phyloP scores from a whole-genome alignment of 179 eudicot genomes.

The Beta lomatogona region DNA sequence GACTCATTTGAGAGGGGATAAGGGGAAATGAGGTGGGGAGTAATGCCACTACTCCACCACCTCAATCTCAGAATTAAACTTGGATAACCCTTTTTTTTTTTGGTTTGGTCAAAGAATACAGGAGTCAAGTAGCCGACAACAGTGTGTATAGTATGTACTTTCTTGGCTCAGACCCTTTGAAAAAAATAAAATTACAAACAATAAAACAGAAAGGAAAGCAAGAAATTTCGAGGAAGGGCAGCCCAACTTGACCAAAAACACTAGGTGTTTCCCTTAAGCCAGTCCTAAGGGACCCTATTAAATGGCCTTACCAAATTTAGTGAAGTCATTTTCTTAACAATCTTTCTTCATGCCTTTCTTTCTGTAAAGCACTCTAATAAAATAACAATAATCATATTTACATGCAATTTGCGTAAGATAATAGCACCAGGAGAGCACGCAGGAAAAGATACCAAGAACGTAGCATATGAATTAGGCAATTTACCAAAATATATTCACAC shows the following conservation, averaged over 20 bases:
- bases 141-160: background rate
- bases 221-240: background rate
- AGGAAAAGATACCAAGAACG: no score
- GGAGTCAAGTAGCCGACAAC: background rate
- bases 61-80: background rate
- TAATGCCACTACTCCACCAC: no score
- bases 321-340: constrained; percentile 2
- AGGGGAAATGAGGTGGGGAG: no score
- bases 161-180: background rate
- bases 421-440: no score
- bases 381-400: background rate
- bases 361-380: background rate
- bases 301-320: background rate
- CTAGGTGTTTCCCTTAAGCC: constrained; percentile 10
- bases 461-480: no score
- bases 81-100: background rate
- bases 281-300: background rate
- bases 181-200: background rate
- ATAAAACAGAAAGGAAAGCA: background rate
- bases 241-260: constrained; percentile 9
- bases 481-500: no score
- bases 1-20: no score
- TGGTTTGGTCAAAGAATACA: constrained; percentile 2
- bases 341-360: constrained; percentile 1
- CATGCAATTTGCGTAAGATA: background rate